Conservation (phyloP, 2,329 filamentous ascomycete species). For the Sclerotinia sclerotiorum region DNA sequence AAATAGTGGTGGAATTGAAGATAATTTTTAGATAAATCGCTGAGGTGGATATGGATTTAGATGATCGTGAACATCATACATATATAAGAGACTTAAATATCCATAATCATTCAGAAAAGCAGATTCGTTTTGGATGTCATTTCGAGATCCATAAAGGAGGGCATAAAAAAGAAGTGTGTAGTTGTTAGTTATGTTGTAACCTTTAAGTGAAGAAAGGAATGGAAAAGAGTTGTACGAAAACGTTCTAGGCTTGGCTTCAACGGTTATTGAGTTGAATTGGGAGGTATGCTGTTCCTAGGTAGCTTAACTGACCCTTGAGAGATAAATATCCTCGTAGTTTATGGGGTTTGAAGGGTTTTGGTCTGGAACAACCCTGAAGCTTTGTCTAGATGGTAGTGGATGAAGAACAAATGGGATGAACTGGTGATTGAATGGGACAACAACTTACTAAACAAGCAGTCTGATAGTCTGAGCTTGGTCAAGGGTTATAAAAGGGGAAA, state of each 20-base stretch:
- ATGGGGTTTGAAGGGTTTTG: background rate
- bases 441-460: background rate
- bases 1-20: background rate
- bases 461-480: background rate
- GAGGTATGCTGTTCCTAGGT: background rate
- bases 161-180: background rate
- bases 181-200: background rate
- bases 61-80: background rate
- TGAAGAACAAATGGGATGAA: slow-evolving; percentile 11
- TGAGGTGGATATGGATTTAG: background rate
- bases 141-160: background rate
- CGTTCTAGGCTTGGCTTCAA: background rate
- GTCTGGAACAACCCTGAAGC: background rate
- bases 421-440: background rate
- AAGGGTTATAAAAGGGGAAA: background rate
- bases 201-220: background rate
- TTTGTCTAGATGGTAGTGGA: background rate
- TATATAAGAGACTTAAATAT: background rate
- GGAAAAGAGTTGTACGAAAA: background rate
- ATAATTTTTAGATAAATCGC: background rate
- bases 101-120: background rate
- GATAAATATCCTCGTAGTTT: background rate
- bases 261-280: background rate
- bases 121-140: background rate
- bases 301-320: background rate